phyloP scores from a whole-genome alignment of 31 red algal genomes.

The Odonthalia washingtoniensis region DNA sequence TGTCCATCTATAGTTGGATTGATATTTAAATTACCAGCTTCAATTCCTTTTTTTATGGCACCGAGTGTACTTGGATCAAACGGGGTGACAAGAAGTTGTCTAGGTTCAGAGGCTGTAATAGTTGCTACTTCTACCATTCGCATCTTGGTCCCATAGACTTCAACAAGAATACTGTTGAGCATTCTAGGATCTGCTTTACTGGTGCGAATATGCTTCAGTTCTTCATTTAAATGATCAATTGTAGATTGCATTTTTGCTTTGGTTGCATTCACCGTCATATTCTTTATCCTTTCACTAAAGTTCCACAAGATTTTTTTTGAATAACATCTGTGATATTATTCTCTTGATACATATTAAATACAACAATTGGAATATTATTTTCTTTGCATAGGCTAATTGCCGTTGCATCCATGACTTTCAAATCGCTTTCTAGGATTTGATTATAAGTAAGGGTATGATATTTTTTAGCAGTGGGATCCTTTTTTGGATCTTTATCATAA shows the following conservation, averaged over 20 bases:
- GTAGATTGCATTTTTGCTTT: conserved; percentile 12
- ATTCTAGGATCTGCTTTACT: conserved; percentile 13
- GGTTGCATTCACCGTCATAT: conserved; percentile 23
- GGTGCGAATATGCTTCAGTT: conserved; percentile 23
- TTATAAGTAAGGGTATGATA: conserved; percentile 3
- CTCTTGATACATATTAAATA: conserved; percentile 8
- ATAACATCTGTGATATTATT: conserved; percentile 12
- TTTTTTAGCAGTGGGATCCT: background rate
- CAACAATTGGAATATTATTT: conserved; percentile 23
- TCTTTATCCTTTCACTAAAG: conserved; percentile 7
- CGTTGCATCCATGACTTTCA: conserved; percentile 30
- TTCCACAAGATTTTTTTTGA: background rate
- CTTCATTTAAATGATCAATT: conserved; percentile 17
- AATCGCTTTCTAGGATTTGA: background rate
- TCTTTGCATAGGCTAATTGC: conserved; percentile 17
- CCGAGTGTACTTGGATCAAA: conserved; percentile 26
- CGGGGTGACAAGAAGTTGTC: conserved; percentile 11
- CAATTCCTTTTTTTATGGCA: conserved; percentile 19
- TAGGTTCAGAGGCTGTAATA: conserved; percentile 18
- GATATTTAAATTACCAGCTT: background rate
- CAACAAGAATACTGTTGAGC: conserved; percentile 25
- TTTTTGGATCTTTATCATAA: conserved; percentile 28
- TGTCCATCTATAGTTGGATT: conserved; percentile 34
- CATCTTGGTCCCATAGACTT: conserved; percentile 25
- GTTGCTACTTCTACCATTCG: conserved; percentile 8